Evolutionary conservation across 169 alveolate species (phyloP), one percentile per base, ranked within the genome.

Genomic region (Cryptosporidium viatorum): DNA sequence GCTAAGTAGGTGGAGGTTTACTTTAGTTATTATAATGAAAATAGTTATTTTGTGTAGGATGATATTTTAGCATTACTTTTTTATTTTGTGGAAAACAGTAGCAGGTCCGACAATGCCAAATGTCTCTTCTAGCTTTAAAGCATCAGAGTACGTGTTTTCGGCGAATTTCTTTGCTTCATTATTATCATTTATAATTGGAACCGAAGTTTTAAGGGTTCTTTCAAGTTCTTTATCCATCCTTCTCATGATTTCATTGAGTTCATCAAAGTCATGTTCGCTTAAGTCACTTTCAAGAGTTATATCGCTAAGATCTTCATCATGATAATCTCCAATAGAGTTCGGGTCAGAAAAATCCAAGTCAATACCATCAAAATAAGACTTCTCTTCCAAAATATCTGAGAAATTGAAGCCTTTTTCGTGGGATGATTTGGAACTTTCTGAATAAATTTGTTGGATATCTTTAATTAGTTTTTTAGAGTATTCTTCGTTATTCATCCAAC

Each of bases 71-170:
- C 9, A 10, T 51, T 50, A 33, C 68, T 55, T 73, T 26, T 73
- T 14, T 45, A 65, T 80, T 62, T 62, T n/a, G 16, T 45, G 33
- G 23, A 80, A 41, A 16, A 65, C 48, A 5, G 80, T 23, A 1
- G 89, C 75, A 39, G 89, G 89, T 4, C 89, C 89, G 12, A 80
- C 50, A 43, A 80, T 23, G 21, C 89, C 89, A 29, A 80, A 80
- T 21, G 62, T n/a, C 21, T 80, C 65, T 62, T 80, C 89, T 10
- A 80, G 33, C 18, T 60, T 45, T 35, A 80, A 31, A 33, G 89
- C 4, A 21, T 80, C 50, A 8, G 45, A 41, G 1, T n/a, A 65
- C 2, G 65, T 50, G 16, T 45, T 62, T 80, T 80, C 69, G 4
- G 65, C 89, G 10, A 65, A 59, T 26, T 41, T 52, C 31, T 39